phyloP scores from a whole-genome alignment of 192 early-diverging fungal genomes.

The Coemansia sp. region DNA sequence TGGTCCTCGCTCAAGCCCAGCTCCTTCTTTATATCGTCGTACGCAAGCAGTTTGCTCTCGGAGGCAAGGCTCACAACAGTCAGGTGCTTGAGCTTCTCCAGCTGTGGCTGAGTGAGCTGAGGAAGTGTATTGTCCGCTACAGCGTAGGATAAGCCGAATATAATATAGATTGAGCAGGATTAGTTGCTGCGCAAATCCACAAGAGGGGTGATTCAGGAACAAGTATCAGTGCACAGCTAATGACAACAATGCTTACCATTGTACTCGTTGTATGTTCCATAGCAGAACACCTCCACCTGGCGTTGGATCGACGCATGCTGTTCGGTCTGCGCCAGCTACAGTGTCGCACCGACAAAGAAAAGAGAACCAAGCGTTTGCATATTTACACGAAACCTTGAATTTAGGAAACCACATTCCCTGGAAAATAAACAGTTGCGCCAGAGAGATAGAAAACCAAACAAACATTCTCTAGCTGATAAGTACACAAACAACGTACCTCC shows the following conservation, averaged over 20 bases:
- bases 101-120: slow-evolving; percentile 20
- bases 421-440: neutral
- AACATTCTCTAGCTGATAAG: neutral
- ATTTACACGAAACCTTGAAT: neutral
- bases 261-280: slow-evolving; percentile 33
- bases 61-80: slow-evolving; percentile 42
- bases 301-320: slow-evolving; percentile 25
- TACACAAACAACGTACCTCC: slow-evolving; percentile 17
- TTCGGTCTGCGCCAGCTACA: slow-evolving; percentile 30
- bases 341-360: neutral
- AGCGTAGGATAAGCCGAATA: neutral
- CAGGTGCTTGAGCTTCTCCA: slow-evolving; percentile 44
- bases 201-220: neutral
- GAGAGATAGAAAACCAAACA: neutral
- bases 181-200: neutral
- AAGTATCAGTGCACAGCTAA: neutral
- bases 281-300: slow-evolving; percentile 40
- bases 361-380: neutral
- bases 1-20: slow-evolving; percentile 36
- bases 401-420: neutral
- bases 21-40: slow-evolving; percentile 32
- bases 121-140: slow-evolving; percentile 20
- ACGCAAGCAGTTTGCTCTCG: slow-evolving; percentile 24
- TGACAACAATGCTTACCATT: slow-evolving; percentile 15
- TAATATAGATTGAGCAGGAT: neutral